Base-by-base conservation (phyloP, 1,284 basidiomycete genomes). In the Sutorius eximius region DNA sequence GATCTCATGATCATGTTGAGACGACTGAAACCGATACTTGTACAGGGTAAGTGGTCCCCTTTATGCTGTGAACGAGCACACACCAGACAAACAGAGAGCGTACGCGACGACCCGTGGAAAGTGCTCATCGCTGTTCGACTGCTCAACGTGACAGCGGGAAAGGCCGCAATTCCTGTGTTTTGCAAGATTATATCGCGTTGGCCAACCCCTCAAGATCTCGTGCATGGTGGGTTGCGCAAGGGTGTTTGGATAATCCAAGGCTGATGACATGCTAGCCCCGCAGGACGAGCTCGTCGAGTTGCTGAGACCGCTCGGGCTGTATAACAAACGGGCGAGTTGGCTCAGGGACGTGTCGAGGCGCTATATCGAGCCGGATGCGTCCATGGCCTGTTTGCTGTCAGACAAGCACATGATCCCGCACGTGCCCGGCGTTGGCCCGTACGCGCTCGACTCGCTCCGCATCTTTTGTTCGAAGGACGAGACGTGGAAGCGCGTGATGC, bases 401-500 rank as follows among this genome's bases (percentile, higher is more conserved):
- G 51, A 49, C 1, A 36, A 49, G 29, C 1, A 7, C 3, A 15
- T 33, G 1, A 16, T n/a, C 5, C 73, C 76, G 12, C 79, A 82
- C 60, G 72, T 82, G 10, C 82, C 83, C 0, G 83, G 84, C 0
- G 72, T 79, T 1, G 85, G 86, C 0, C 72, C 75, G 1, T 88
- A 87, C 57, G 86, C 86, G 1, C 73, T 85, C 1, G 85, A 87
- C 61, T 87, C 83, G 2, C 85, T 85, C 59, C 76, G 83, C 33
- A 85, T 88, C 18, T 88, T 86, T 63, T 86, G 81, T 52, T 68
- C 66, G 52, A 53, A 65, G 16, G 49, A 58, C 18, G 49, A 60
- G 32, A 80, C 80, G 52, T 87, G 86, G 86, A 81, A 80, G 60
- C 33, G 57, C 0, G 85, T 87, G 11, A 68, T 75, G 59, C 84